Percentiles rank a stretch among this genome's conserved stretches.
Evolutionary conservation across 345 rosid genomes (phyloP).

Genomic region (Passiflora organensis): DNA sequence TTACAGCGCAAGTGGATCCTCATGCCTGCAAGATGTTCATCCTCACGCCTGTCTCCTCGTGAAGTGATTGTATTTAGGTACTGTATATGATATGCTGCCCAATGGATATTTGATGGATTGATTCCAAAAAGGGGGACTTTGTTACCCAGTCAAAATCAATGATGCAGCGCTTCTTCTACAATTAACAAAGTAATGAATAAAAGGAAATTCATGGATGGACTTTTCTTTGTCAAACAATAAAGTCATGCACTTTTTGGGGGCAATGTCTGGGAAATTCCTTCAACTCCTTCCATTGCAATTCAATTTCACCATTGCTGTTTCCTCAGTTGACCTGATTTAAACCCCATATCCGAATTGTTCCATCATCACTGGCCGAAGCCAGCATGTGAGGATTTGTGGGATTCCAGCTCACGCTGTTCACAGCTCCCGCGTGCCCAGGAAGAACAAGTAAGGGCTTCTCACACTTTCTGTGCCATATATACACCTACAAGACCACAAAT

Average conservation of each 20-base stretch:
- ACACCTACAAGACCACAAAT: slow-evolving; percentile 35
- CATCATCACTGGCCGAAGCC: slow-evolving; percentile 50
- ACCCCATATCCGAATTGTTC: slow-evolving; percentile 64
- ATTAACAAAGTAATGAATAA: too few species aligned
- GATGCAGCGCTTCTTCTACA: too few species aligned
- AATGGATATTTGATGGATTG: too few species aligned
- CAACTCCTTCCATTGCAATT: slow-evolving; percentile 30
- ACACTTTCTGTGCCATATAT: slow-evolving; percentile 54
- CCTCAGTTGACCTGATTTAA: slow-evolving; percentile 26
- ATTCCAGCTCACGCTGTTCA: slow-evolving; percentile 48
- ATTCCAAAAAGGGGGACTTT: too few species aligned
- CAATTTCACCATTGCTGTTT: slow-evolving; percentile 18
- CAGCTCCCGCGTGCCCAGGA: slow-evolving; percentile 63
- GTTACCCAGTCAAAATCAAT: too few species aligned
- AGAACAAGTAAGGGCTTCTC: slow-evolving; percentile 44
- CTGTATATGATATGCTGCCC: too few species aligned
- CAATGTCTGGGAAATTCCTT: slow-evolving; percentile 1
- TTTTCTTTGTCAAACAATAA: background rate
- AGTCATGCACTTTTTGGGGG: background rate
- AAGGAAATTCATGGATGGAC: too few species aligned
- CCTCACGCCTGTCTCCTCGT: slow-evolving; percentile 23
- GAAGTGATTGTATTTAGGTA: too few species aligned
- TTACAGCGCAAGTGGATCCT: slow-evolving; percentile 44
- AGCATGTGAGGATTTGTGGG: slow-evolving; percentile 41
- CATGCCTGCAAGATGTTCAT: slow-evolving; percentile 72